Conservation (phyloP, 768 basidiomycete genomes). For the Boletus reticulatus region DNA sequence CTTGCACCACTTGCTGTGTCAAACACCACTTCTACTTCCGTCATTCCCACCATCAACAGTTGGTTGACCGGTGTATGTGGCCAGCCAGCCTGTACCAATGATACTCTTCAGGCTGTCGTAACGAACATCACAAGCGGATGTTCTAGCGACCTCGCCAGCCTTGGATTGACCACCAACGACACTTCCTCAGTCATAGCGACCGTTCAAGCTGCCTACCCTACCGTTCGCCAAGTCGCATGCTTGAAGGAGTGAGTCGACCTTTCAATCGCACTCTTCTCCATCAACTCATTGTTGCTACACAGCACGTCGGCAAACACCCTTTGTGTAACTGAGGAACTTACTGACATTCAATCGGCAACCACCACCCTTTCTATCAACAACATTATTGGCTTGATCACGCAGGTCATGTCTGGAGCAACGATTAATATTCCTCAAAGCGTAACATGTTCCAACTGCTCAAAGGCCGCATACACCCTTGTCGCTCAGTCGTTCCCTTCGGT, state of each 20-base stretch:
- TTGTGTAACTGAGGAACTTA: constrained; percentile 59
- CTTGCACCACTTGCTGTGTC: constrained; percentile 28
- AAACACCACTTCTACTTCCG: constrained; percentile 28
- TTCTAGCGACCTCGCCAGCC: constrained; percentile 34
- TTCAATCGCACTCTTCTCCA: neutral
- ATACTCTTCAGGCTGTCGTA: constrained; percentile 53
- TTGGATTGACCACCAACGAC: constrained; percentile 20
- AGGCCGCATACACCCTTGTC: constrained; percentile 48
- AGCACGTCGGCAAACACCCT: constrained; percentile 40
- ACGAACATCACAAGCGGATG: constrained; percentile 54
- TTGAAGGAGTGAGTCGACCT: constrained; percentile 56
- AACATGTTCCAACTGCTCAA: constrained; percentile 52
- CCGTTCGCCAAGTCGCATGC: constrained; percentile 54
- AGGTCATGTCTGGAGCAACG: constrained; percentile 2
- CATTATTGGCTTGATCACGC: constrained; percentile 11
- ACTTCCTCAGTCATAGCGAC: constrained; percentile 30
- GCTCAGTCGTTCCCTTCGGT: constrained; percentile 36
- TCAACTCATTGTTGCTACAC: constrained; percentile 3
- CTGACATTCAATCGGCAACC: constrained; percentile 43
- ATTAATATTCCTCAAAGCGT: constrained; percentile 34
- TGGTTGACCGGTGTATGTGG: constrained; percentile 64
- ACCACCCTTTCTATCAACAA: constrained; percentile 21
- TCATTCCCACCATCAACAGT: constrained; percentile 45
- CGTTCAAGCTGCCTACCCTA: constrained; percentile 57
- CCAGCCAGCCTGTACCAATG: constrained; percentile 53